A percentile compares a stretch with the other conserved stretches of the same genome.
phyloP scores from a whole-genome alignment of 2,329 filamentous ascomycete species.

The Alternaria dauci region DNA sequence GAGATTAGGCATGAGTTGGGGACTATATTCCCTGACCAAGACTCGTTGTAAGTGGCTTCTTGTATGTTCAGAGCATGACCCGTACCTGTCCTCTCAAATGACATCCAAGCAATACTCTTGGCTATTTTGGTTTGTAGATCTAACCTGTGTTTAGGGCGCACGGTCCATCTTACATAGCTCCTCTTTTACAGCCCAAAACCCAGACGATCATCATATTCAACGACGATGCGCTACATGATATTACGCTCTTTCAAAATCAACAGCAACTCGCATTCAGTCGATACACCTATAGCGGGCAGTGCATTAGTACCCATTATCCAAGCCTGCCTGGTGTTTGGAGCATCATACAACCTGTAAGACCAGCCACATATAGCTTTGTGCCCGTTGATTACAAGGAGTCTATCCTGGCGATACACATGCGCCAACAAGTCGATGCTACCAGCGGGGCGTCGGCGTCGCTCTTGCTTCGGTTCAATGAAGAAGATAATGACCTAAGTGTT shows the following conservation, averaged over 20 bases:
- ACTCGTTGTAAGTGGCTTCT: slow-evolving; percentile 1
- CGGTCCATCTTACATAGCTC: background rate
- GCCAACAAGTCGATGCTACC: background rate
- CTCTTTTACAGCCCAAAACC: slow-evolving; percentile 22
- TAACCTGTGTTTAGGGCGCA: background rate
- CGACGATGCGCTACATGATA: background rate
- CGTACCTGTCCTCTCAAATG: background rate
- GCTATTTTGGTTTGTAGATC: background rate
- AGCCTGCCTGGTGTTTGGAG: background rate
- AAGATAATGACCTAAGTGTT: slow-evolving; percentile 15
- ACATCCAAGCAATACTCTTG: background rate
- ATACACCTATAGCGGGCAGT: slow-evolving; percentile 26
- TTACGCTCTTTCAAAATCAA: background rate
- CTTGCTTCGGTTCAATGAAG: slow-evolving; percentile 26
- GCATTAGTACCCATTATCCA: background rate
- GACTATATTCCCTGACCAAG: background rate
- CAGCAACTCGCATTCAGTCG: slow-evolving; percentile 4
- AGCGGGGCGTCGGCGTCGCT: background rate
- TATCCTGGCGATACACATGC: slow-evolving; percentile 4
- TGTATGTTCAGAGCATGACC: background rate
- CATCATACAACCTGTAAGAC: background rate
- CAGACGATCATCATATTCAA: slow-evolving; percentile 23
- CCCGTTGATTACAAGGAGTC: slow-evolving; percentile 9
- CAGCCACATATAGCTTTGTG: background rate
- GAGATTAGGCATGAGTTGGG: slow-evolving; percentile 15